These are phyloP conservation scores for Lachancea kluyveri DNA, from an alignment of 805 yeast species.

Conservation along the genomic window DNA sequence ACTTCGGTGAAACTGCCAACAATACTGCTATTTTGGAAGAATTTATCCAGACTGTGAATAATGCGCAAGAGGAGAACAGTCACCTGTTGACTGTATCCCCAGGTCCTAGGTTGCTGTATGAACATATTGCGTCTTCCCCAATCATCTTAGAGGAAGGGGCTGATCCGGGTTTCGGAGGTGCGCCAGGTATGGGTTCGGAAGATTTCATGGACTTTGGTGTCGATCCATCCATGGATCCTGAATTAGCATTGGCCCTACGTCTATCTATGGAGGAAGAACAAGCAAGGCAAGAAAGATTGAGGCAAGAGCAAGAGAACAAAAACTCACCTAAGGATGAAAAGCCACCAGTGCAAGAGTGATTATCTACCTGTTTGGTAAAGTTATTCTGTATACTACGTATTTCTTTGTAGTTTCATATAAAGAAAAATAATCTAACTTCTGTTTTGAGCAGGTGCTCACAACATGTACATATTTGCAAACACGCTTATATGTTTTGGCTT, in stretches of 20 bases:
- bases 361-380: too few relatives aligned
- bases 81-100: conserved; percentile 85
- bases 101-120: conserved; percentile 79
- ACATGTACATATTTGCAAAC: too few relatives aligned
- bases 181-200: conserved; percentile 37
- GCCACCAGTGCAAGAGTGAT: too few relatives aligned
- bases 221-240: conserved; percentile 94
- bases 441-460: too few relatives aligned
- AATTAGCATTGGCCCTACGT: conserved; percentile 90
- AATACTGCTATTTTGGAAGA: conserved; percentile 77
- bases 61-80: conserved; percentile 57
- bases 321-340: conserved; percentile 5
- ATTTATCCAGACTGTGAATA: conserved; percentile 65
- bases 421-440: too few relatives aligned
- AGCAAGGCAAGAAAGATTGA: conserved; percentile 79
- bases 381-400: too few relatives aligned
- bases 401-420: too few relatives aligned
- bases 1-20: conserved; percentile 80
- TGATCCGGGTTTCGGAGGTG: conserved; percentile 39
- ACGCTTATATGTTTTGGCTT: too few relatives aligned
- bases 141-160: conserved; percentile 54
- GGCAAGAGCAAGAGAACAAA: conserved; percentile 23
- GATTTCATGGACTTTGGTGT: conserved; percentile 60
- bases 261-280: conserved; percentile 93
- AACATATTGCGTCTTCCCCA: conserved; percentile 70